Conservation (phyloP, 805 yeast species). For the Candida broadrunensis region DNA sequence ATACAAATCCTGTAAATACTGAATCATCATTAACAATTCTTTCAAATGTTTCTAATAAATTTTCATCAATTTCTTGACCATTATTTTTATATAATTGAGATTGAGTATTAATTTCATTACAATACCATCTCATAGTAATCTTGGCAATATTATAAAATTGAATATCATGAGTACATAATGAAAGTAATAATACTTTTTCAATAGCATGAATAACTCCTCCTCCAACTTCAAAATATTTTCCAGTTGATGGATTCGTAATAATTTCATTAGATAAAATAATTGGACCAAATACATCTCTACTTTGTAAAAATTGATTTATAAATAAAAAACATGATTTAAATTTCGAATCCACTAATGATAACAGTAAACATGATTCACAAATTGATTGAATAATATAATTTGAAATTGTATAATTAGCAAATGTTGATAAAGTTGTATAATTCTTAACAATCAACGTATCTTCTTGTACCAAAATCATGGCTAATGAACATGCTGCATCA, state of each 20-base stretch:
- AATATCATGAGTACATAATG: constrained; percentile 42
- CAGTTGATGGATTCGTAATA: constrained; percentile 8
- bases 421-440: constrained; percentile 20
- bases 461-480: constrained; percentile 25
- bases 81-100: constrained; percentile 2
- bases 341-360: constrained; percentile 31
- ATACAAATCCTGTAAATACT: constrained; percentile 67
- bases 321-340: constrained; percentile 35
- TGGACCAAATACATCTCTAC: constrained; percentile 16
- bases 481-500: constrained; percentile 31
- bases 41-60: constrained; percentile 25
- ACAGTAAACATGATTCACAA: constrained; percentile 32
- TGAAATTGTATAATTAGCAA: constrained; percentile 25
- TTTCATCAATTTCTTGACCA: constrained; percentile 12
- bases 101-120: constrained; percentile 13
- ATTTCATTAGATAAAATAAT: constrained; percentile 12
- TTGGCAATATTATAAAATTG: constrained; percentile 41
- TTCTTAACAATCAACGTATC: constrained; percentile 12
- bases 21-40: constrained; percentile 49
- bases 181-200: constrained; percentile 35
- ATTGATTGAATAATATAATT: constrained; percentile 29
- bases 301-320: constrained; percentile 29
- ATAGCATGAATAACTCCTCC: constrained; percentile 22
- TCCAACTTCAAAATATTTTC: constrained; percentile 5
- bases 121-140: constrained; percentile 31